Base-by-base conservation (phyloP, 177 flowering plant species). In the Vitis hybrid region DNA sequence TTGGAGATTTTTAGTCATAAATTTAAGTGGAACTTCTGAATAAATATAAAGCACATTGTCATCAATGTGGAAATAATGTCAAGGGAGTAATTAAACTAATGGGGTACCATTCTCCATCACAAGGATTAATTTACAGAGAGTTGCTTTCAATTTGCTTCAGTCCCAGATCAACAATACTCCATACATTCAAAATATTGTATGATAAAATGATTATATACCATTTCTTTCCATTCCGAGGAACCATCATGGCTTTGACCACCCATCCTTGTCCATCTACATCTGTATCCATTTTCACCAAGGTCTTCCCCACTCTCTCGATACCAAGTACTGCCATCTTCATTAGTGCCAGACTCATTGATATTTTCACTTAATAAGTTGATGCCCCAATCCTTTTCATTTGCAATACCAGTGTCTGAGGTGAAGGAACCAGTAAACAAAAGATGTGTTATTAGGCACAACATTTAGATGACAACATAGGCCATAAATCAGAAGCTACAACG, bases 321-420 rank as follows among this genome's bases (percentile, higher is more conserved):
- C 97, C 97, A 94, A 49, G 93, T 85, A 80, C 97, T 90, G 12
- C 96, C 97, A 84, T 94, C 99, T 81, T 94, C 97, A 83, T 89
- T 90, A n/a, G 84, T 86, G 62, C 98, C 98, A 68, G 95, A 66
- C 76, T 94, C 97, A 64, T 81, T 91, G 50, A 85, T 87, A 71
- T 81, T 76, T 71, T 88, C 97, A 77, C 77, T 87, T 73, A 88
- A 67, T 85, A 92, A 79, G 78, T 70, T 79, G 78, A 94, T 92
- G 58, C 92, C 97, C 99, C 97, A 92, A 51, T 94, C 97, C 79
- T 92, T 89, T 80, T 92, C 99, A 73, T 87, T 90, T 61, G 99
- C 99, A 75, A 94, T 94, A 66, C 99, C 99, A 63, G 99, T 94
- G 74, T 94, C 99, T 94, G 76, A 66, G 74, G 2, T 13, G 52